Base-by-base conservation (phyloP, 23 red algal species). In the Gracilaria domingensis region DNA sequence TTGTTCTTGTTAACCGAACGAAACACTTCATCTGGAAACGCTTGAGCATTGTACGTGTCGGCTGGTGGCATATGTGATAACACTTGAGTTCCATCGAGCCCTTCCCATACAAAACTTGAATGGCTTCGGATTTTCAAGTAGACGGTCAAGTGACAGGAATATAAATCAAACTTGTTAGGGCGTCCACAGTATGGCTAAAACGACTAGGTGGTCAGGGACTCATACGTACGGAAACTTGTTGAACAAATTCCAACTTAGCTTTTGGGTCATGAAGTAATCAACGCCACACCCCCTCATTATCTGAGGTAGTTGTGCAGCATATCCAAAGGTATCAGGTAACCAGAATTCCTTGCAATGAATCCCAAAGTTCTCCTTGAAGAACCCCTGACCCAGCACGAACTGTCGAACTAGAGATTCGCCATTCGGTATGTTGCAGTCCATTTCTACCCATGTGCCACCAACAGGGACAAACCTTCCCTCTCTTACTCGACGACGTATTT, bases 391-490 rank as follows among this genome's bases (percentile, higher is more conserved):
- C 28, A 96, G n/a, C 25, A 86, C 18, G 44, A 96, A 96, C 71
- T 96, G 95, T 13, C 95, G 70, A 49, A 92, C 82, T 5, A 96
- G 53, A 8, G 87, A 76, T 37, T 96, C 95, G 32, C 88, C 88
- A 44, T 48, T 84, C 0, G 95, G 95, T 23, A 96, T 69, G 76
- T 96, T 96, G 26, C 72, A 79, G 61, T 96, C 95, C 95, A 96
- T 96, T 79, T 96, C 95, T 0, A 96, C 90, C 95, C 95, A 96
- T 18, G 95, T 93, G 37, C 35, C 95, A 23, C 95, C 95, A 29
- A 93, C 84, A 25, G 86, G 83, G 20, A 91, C 54, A 48, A 90
- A 96, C 21, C 66, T 32, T 81, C 81, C 81, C 1, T 80, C 62
- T 24, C 80, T 83, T 11, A 93, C 89, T 33, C 56, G 38, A 7